A percentile compares a stretch with the other conserved stretches of the same genome.
These are phyloP conservation scores for Trichomonascaceae sp. DNA, from an alignment of 1,139 yeast genomes.

Conservation along the genomic window DNA sequence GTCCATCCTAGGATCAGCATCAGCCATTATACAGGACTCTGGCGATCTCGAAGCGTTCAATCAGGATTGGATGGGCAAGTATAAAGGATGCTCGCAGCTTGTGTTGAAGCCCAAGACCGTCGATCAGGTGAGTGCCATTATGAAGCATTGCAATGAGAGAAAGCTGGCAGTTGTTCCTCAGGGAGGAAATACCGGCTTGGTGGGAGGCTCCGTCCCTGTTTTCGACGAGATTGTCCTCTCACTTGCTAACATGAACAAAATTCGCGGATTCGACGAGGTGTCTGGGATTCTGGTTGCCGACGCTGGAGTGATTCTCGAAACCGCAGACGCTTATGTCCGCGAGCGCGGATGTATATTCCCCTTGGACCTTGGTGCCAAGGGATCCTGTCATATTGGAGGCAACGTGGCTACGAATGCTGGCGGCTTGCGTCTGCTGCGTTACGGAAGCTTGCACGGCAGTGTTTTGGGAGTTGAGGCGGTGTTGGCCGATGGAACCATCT, in stretches of 20 bases:
- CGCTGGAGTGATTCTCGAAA: slow-evolving; percentile 82
- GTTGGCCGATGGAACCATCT: slow-evolving; percentile 74
- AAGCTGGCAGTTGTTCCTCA: slow-evolving; percentile 86
- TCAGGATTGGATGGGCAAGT: slow-evolving; percentile 95
- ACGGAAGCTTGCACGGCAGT: slow-evolving; percentile 87
- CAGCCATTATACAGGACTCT: slow-evolving; percentile 36
- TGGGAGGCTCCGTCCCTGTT: slow-evolving; percentile 89
- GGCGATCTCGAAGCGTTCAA: slow-evolving; percentile 64
- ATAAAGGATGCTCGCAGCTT: slow-evolving; percentile 71
- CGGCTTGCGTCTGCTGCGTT: slow-evolving; percentile 74
- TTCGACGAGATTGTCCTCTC: slow-evolving; percentile 82
- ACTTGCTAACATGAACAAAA: slow-evolving; percentile 55
- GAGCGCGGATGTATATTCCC: slow-evolving; percentile 88
- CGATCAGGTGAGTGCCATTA: slow-evolving; percentile 61
- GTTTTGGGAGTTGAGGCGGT: slow-evolving; percentile 90
- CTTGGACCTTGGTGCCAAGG: slow-evolving; percentile 90
- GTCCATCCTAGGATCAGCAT: slow-evolving; percentile 39
- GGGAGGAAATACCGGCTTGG: slow-evolving; percentile 95
- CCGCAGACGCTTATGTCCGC: slow-evolving; percentile 66
- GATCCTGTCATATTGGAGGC: slow-evolving; percentile 95
- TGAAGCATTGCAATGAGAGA: slow-evolving; percentile 70
- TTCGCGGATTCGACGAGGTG: slow-evolving; percentile 68
- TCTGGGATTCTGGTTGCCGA: slow-evolving; percentile 82
- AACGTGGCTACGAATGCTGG: slow-evolving; percentile 96
- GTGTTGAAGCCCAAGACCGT: slow-evolving; percentile 79